Evolutionary conservation across 2,329 filamentous ascomycete genomes (phyloP).

Genomic region (Aspergillus pseudoglaucus): DNA sequence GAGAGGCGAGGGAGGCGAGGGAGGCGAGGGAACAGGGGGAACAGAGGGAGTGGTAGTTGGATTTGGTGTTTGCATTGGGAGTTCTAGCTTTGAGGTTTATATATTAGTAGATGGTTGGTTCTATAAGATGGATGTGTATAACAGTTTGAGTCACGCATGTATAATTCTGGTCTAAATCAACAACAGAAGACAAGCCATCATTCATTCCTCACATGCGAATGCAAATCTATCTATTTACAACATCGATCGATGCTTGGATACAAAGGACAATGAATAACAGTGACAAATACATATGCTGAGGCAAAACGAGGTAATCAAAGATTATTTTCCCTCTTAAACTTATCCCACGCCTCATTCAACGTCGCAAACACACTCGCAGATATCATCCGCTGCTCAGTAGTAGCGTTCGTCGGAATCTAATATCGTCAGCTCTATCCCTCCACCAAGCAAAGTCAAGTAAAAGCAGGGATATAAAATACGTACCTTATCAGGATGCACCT

Average conservation of each 20-base stretch:
- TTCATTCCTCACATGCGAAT: background rate
- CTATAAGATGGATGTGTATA: no score
- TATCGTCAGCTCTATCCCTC: conserved; percentile 6
- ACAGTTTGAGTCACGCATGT: background rate
- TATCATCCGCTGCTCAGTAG: conserved; percentile 62
- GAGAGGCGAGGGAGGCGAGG: conserved; percentile 43
- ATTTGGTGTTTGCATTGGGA: conserved; percentile 2
- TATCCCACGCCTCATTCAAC: conserved; percentile 63
- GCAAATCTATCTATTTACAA: conserved; percentile 8
- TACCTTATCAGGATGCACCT: conserved; percentile 98
- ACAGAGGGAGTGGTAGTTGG: conserved; percentile 1
- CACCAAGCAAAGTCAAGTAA: background rate
- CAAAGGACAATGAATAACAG: background rate
- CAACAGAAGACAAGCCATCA: background rate
- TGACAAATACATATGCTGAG: no score
- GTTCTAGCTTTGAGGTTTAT: no score
- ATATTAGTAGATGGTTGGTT: background rate
- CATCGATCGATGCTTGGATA: background rate
- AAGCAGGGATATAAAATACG: no score
- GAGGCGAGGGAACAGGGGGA: conserved; percentile 5
- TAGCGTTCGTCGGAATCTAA: conserved; percentile 57
- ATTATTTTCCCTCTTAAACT: conserved; percentile 59
- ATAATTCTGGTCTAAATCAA: background rate
- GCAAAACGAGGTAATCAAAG: no score
- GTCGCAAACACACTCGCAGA: conserved; percentile 59